Base-by-base conservation (phyloP, 2,329 filamentous ascomycete genomes). In the Botrytis deweyae region DNA sequence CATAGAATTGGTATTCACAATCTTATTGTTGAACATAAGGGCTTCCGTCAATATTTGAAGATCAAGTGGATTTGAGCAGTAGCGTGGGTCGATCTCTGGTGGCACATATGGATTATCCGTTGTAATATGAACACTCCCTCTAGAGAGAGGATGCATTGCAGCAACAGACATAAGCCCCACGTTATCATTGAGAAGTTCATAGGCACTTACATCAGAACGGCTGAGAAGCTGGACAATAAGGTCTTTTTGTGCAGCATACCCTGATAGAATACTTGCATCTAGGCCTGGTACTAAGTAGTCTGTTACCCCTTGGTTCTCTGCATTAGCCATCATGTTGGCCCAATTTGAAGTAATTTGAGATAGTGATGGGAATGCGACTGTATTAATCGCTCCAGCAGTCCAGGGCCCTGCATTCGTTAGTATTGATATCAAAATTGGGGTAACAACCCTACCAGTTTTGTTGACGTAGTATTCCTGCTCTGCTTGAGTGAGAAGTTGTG, bases 81-180 rank as follows among this genome's bases (percentile, higher is more conserved):
- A 78, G 16, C 78, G 76, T 36, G 77, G 78, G 75, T 90, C 85
- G 78, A 89, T 88, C 20, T 84, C 80, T 0, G 86, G 84, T 20
- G 82, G 76, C 4, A 82, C 82, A 16, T 81, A 79, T 16, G 83
- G 78, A 44, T 85, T 82, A 1, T 81, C 73, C 1, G 83, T 82
- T 9, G 81, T 79, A 74, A 90, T 88, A 80, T 91, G 89, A 68
- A 89, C 85, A 69, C 83, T 84, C 1, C 89, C 89, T 1, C 88
- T 85, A 1, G 87, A 88, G 78, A 89, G 87, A 0, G 89, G 81
- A 73, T 84, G 90, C 74, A 86, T 85, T 64, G 87, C 81, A 1
- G 78, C 73, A 33, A 79, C 75, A 55, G 77, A 76, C 38, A 78
- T 74, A 58, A 78, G 75, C 16, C 78, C 77, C 64, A 77, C 63